phyloP scores from a whole-genome alignment of 176 grass and related monocot species.

The Phyllostachys edulis region DNA sequence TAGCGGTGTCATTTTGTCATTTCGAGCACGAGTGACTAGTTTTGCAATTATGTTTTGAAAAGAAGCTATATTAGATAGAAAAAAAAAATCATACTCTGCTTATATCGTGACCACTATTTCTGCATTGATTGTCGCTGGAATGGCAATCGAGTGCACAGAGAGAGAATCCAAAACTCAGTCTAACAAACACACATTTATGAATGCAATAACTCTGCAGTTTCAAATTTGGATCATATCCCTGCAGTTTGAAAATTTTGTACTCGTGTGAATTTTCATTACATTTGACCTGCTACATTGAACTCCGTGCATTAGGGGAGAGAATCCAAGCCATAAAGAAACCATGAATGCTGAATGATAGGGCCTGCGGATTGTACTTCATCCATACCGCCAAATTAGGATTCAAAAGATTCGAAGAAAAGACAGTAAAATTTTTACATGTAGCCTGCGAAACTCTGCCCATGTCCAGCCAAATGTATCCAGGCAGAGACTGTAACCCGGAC shows the following conservation, averaged over 20 bases:
- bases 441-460: slow-evolving; percentile 20
- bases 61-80: too few species aligned
- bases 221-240: background rate
- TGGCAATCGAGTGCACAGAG: background rate
- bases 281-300: background rate
- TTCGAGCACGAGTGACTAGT: too few species aligned
- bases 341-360: background rate
- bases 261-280: background rate
- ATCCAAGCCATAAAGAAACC: background rate
- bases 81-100: too few species aligned
- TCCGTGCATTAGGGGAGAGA: background rate
- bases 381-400: slow-evolving; percentile 37
- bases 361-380: background rate
- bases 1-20: too few species aligned
- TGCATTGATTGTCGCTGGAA: background rate
- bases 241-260: background rate
- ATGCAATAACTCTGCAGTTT: background rate
- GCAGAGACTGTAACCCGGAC: background rate
- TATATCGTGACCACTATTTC: background rate
- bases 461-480: slow-evolving; percentile 5
- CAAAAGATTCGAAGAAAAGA: slow-evolving; percentile 19
- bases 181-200: background rate
- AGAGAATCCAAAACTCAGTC: background rate
- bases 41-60: too few species aligned
- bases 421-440: background rate